Evolutionary conservation across 2,329 filamentous ascomycete species (phyloP), one percentile per base, ranked within the genome.

Genomic region (Chrysoporthe austroafricana): DNA sequence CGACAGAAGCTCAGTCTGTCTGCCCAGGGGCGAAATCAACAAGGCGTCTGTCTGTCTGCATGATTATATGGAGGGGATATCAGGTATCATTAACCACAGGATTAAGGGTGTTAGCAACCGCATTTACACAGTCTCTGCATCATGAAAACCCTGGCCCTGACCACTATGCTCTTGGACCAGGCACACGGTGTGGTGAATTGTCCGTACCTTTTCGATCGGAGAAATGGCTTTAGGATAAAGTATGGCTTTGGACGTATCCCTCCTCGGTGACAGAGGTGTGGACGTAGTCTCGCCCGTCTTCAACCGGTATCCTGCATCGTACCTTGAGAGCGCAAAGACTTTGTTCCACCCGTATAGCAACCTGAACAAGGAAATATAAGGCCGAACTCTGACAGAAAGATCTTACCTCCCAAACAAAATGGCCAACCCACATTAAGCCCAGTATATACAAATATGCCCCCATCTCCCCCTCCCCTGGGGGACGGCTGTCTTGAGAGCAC

Each of bases 261-360:
- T 21, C 4, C 4, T 21, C 18, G 21, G 1, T 32, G 21, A 54
- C 21, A 34, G 16, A 48, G 3, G 1, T 18, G 44, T 21, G 44
- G 44, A 48, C 26, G 0, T 4, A 1, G 13, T 11, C 5, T 54
- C 9, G 3, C 14, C 2, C 4, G 14, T 3, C 0, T 0, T 26
- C 9, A 11, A 54, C 21, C 21, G 16, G 13, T 4, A 6, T 54
- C 14, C 50, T 34, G 11, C 26, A 54, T 16, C 32, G 26, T 54
- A 54, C 21, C 26, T 2, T 48, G 5, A 54, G 21, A 14, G 18
- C 36, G 36, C 4, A 39, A 39, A 39, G 36, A 39, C 36, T 39
- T 7, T 39, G 36, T 1, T 39, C 36, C 36, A 9, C 5, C 6
- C 9, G 1, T 1, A 39, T 5, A 39, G 36, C 36, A 39, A 39